These are phyloP conservation scores for Sphagnum tenellum DNA, from an alignment of 225 moss, liverwort and hornwort genomes.

Conservation along the genomic window DNA sequence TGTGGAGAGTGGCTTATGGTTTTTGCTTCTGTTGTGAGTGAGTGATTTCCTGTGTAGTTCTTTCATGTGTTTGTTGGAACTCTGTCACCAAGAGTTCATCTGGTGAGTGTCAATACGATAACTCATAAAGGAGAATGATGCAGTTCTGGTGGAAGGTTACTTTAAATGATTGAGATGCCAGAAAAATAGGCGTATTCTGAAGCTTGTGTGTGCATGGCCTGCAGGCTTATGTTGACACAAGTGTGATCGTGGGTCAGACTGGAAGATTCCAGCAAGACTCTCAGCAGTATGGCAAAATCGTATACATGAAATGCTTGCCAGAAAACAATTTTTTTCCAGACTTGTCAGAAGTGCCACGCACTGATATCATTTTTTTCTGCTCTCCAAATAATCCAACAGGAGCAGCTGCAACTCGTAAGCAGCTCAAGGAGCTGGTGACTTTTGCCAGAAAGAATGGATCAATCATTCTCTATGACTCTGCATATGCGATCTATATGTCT, in stretches of 20 bases:
- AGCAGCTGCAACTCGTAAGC: conserved; percentile 69
- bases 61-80: too few relatives aligned
- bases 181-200: too few relatives aligned
- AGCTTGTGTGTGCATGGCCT: not conserved
- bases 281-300: conserved; percentile 80
- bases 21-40: too few relatives aligned
- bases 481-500: conserved; percentile 84
- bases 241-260: conserved; percentile 99
- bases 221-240: conserved; percentile 93
- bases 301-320: conserved; percentile 89
- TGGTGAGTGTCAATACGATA: too few relatives aligned
- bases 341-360: conserved; percentile 46
- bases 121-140: too few relatives aligned
- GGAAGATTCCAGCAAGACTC: conserved; percentile 58
- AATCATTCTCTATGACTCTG: conserved; percentile 89
- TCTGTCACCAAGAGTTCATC: too few relatives aligned
- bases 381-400: conserved; percentile 98
- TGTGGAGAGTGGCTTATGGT: too few relatives aligned
- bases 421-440: conserved; percentile 74
- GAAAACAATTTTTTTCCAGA: conserved; percentile 94
- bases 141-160: too few relatives aligned
- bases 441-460: conserved; percentile 87
- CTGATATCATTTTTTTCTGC: conserved; percentile 96
- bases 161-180: too few relatives aligned
- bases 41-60: too few relatives aligned